A percentile compares a stretch with the other conserved stretches of the same genome.
Evolutionary conservation across 331 rosid species (phyloP).

Genomic region (Quercus tomentella): DNA sequence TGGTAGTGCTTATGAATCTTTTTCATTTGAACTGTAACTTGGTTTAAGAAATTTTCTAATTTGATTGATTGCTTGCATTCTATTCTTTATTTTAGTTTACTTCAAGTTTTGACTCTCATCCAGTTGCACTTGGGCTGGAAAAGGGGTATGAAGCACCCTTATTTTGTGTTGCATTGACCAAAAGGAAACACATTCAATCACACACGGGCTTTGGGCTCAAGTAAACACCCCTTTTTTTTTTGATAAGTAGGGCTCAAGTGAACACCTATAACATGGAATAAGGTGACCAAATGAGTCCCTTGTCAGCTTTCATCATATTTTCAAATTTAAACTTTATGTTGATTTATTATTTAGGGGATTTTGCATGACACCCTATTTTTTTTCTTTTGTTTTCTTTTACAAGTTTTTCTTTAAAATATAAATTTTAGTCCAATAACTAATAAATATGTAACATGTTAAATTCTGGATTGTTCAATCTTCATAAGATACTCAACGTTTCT

Average conservation of each 20-base stretch:
- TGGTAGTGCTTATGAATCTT: constrained; percentile 2
- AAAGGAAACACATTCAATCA: background rate
- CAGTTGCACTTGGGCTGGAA: background rate
- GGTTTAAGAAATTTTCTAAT: background rate
- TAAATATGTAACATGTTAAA: background rate
- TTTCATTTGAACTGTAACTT: constrained; percentile 7
- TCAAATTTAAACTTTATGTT: background rate
- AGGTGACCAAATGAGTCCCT: background rate
- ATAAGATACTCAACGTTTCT: background rate
- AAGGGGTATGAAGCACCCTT: background rate
- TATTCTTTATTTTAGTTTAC: background rate
- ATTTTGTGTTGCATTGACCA: background rate
- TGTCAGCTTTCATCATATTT: background rate
- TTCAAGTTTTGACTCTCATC: background rate
- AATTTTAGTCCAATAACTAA: background rate
- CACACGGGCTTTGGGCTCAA: background rate
- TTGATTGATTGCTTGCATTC: background rate
- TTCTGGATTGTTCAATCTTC: background rate
- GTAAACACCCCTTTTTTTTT: background rate
- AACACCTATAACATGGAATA: background rate
- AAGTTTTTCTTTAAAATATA: background rate
- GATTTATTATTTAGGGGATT: background rate
- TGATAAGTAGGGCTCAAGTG: background rate
- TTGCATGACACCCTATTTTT: background rate
- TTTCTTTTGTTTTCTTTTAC: background rate